These are phyloP conservation scores for Pythium monospermum DNA, from an alignment of 352 stramenopile genomes.

Conservation along the genomic window DNA sequence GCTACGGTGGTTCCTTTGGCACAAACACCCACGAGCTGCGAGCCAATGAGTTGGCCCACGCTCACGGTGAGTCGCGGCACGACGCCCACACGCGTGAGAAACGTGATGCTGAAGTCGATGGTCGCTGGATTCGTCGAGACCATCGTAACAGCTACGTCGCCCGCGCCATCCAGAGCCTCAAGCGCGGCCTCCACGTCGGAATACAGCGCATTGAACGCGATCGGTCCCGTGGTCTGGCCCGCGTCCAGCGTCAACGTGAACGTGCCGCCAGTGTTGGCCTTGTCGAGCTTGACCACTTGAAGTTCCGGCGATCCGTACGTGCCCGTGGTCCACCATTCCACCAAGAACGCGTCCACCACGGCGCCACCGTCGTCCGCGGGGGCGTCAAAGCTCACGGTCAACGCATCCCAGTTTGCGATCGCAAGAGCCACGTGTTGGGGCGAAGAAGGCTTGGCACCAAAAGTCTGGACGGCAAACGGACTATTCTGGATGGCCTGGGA, in stretches of 20 bases:
- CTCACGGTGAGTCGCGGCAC: conserved; percentile 36
- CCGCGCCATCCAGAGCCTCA: conserved; percentile 66
- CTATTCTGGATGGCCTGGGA: conserved; percentile 49
- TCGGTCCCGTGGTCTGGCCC: conserved; percentile 40
- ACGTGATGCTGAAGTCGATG: conserved; percentile 48
- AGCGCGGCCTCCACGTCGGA: conserved; percentile 77
- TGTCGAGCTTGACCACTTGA: conserved; percentile 86
- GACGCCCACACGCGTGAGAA: conserved; percentile 34
- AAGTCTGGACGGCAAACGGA: conserved; percentile 55
- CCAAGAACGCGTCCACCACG: conserved; percentile 72
- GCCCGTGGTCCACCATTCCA: conserved; percentile 82
- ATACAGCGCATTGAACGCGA: conserved; percentile 49
- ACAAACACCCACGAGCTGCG: conserved; percentile 44
- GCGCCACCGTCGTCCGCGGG: conserved; percentile 85
- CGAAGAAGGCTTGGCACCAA: conserved; percentile 48
- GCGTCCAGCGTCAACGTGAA: conserved; percentile 74
- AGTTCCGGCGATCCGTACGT: conserved; percentile 49
- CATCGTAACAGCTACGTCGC: conserved; percentile 73
- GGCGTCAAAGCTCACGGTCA: conserved; percentile 83
- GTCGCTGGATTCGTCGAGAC: conserved; percentile 22
- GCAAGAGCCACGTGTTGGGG: conserved; percentile 34
- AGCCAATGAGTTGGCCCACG: conserved; percentile 28
- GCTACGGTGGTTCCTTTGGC: conserved; percentile 26
- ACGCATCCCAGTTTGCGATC: conserved; percentile 43
- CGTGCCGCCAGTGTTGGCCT: conserved; percentile 62